phyloP scores from a whole-genome alignment of 192 early-diverging fungal species.

The Coemansia reversa region DNA sequence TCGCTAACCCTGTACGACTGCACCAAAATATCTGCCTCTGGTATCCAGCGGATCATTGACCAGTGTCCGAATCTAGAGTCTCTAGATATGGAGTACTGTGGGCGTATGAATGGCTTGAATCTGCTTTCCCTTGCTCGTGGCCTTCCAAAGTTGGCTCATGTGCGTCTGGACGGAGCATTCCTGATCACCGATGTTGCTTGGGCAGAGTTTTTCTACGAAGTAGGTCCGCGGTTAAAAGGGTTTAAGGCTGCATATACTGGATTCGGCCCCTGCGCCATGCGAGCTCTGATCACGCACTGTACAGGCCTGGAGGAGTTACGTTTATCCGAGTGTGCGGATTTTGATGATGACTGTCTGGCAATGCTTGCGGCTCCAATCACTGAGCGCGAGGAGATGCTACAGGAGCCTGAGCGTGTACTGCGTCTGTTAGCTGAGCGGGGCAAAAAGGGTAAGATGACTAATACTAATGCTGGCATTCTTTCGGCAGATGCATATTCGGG shows the following conservation, averaged over 20 bases:
- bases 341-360: conserved; percentile 56
- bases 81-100: conserved; percentile 73
- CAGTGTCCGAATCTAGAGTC: conserved; percentile 61
- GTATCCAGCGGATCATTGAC: conserved; percentile 61
- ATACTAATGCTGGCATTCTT: background rate
- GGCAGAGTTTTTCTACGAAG: conserved; percentile 57
- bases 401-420: conserved; percentile 35
- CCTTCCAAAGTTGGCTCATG: conserved; percentile 50
- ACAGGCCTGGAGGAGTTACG: conserved; percentile 60
- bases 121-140: conserved; percentile 46
- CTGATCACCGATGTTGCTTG: conserved; percentile 63
- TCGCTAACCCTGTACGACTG: conserved; percentile 76
- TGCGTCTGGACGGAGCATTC: conserved; percentile 72
- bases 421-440: conserved; percentile 3
- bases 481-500: background rate
- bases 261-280: conserved; percentile 57
- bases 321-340: conserved; percentile 59
- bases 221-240: conserved; percentile 56
- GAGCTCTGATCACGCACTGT: conserved; percentile 60
- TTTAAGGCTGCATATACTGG: conserved; percentile 62
- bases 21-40: conserved; percentile 60
- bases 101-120: conserved; percentile 59
- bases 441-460: conserved; percentile 10
- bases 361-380: conserved; percentile 42
- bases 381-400: conserved; percentile 31